These are phyloP conservation scores for Crinitomyces ghanaensis DNA, from an alignment of 805 yeast species.

Conservation along the genomic window DNA sequence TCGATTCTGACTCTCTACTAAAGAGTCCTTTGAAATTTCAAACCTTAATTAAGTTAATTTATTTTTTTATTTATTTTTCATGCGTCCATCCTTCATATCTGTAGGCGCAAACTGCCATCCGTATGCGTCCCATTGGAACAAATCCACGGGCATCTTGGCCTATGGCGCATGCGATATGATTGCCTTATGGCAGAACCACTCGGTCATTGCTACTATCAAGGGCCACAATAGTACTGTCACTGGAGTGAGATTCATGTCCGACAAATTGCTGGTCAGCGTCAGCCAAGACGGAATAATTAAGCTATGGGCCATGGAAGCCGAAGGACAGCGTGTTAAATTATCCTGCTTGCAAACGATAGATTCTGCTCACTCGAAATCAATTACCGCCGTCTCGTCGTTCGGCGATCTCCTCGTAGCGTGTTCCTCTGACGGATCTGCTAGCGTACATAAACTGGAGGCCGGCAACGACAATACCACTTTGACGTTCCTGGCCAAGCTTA, in stretches of 20 bases:
- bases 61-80: no score
- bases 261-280: conserved; percentile 42
- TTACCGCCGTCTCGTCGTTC: conserved; percentile 41
- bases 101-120: conserved; percentile 19
- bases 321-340: conserved; percentile 9
- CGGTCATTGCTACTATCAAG: conserved; percentile 9
- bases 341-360: conserved; percentile 24
- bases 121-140: conserved; percentile 15
- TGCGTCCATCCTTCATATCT: no score
- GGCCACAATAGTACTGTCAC: conserved; percentile 41
- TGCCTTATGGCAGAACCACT: conserved; percentile 18
- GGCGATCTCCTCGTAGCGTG: conserved; percentile 43
- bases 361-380: conserved; percentile 36
- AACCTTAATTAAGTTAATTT: no score
- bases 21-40: no score
- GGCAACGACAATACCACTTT: neutral
- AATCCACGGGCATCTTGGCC: conserved; percentile 9
- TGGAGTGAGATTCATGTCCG: conserved; percentile 48
- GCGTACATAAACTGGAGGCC: conserved; percentile 35
- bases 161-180: conserved; percentile 17
- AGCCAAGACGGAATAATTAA: conserved; percentile 55
- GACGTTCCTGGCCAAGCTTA: neutral
- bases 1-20: no score
- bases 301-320: conserved; percentile 37
- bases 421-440: conserved; percentile 48